These are phyloP conservation scores for Ophioceras dolichostomum DNA, from an alignment of 2,329 filamentous ascomycete species.

Conservation along the genomic window DNA sequence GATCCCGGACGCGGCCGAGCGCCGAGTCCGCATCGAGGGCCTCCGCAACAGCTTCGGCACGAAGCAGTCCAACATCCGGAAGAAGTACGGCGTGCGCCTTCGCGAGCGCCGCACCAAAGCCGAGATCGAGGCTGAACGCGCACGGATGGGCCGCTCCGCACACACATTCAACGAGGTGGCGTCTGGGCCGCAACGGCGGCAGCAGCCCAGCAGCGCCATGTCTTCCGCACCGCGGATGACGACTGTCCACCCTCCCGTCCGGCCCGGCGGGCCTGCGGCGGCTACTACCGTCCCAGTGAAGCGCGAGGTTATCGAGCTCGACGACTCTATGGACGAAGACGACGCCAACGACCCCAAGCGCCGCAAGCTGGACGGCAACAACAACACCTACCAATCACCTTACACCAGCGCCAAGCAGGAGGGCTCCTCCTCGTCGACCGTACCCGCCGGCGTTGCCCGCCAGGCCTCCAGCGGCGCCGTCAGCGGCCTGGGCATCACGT, in stretches of 20 bases:
- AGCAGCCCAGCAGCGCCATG: background rate
- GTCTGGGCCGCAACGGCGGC: background rate
- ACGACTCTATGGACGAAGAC: no score
- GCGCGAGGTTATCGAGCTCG: no score
- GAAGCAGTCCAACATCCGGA: constrained; percentile 43
- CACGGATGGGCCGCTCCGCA: constrained; percentile 21
- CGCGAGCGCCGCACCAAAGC: constrained; percentile 32
- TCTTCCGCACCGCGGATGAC: background rate
- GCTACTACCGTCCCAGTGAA: background rate
- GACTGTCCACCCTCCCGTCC: no score
- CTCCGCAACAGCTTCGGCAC: constrained; percentile 41
- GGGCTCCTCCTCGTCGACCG: no score
- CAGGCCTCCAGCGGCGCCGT: no score
- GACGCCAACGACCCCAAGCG: constrained; percentile 15
- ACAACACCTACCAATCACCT: constrained; percentile 7
- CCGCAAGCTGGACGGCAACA: constrained; percentile 8
- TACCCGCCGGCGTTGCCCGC: no score
- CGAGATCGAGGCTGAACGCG: constrained; percentile 29
- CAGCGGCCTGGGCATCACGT: constrained; percentile 9
- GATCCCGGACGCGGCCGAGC: constrained; percentile 20
- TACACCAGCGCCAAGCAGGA: background rate
- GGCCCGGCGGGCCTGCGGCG: no score
- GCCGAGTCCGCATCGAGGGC: constrained; percentile 21
- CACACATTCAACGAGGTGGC: no score
- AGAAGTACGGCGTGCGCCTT: constrained; percentile 44